phyloP scores from a whole-genome alignment of 345 rosid genomes.

The Pugionium dolabratum region DNA sequence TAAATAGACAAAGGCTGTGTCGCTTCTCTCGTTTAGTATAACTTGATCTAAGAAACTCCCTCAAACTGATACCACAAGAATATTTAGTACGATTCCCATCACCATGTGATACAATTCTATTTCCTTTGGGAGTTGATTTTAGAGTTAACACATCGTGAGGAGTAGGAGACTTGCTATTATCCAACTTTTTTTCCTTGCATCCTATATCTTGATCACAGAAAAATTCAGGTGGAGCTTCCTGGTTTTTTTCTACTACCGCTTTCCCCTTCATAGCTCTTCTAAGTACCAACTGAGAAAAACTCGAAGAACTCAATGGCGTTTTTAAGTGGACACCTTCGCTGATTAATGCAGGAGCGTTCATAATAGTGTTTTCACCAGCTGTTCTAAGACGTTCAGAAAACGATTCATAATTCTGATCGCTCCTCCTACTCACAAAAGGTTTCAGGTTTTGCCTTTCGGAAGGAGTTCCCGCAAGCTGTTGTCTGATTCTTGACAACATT shows the following conservation, averaged over 20 bases:
- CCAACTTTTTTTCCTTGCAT: conserved; percentile 39
- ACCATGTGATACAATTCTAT: conserved; percentile 34
- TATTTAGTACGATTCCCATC: conserved; percentile 40
- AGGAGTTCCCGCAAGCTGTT: conserved; percentile 44
- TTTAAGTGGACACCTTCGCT: conserved; percentile 39
- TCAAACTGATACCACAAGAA: conserved; percentile 51
- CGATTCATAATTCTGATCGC: conserved; percentile 44
- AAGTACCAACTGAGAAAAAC: conserved; percentile 46
- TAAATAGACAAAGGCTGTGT: conserved; percentile 52
- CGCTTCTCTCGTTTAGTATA: conserved; percentile 44
- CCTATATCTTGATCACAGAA: conserved; percentile 28
- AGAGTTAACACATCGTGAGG: conserved; percentile 23
- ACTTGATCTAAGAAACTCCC: conserved; percentile 58
- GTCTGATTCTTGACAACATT: conserved; percentile 40
- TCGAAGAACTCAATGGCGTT: conserved; percentile 32
- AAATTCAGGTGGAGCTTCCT: conserved; percentile 34
- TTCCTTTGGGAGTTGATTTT: conserved; percentile 38
- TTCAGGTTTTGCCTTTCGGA: conserved; percentile 34
- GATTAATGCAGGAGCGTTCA: conserved; percentile 39
- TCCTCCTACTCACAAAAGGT: conserved; percentile 36
- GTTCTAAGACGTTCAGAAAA: conserved; percentile 43
- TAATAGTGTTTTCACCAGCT: conserved; percentile 37
- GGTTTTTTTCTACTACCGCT: conserved; percentile 38
- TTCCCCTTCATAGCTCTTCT: conserved; percentile 55
- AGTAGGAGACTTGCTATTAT: conserved; percentile 26